These are phyloP conservation scores for Periglandula ipomoeae DNA, from an alignment of 2,329 filamentous ascomycete genomes.

Conservation along the genomic window DNA sequence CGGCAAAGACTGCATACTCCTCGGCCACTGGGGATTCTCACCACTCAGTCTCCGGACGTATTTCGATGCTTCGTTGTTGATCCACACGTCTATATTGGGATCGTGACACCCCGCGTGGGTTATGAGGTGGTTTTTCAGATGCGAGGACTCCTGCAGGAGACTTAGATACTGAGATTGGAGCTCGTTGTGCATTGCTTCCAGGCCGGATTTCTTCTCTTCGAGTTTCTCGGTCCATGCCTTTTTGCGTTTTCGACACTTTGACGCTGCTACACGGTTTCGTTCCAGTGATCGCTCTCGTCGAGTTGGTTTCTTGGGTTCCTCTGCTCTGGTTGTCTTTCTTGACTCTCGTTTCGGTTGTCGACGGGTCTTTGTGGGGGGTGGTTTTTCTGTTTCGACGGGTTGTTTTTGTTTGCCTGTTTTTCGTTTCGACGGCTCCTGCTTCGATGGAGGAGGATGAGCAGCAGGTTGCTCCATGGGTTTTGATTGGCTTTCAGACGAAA, in stretches of 20 bases:
- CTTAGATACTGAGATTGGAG: constrained; percentile 34
- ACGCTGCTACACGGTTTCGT: constrained; percentile 63
- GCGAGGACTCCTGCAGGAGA: constrained; percentile 34
- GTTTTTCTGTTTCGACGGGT: background rate
- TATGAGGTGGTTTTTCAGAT: constrained; percentile 43
- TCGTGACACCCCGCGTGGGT: constrained; percentile 43
- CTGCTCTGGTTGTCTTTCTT: background rate
- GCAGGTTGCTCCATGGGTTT: background rate
- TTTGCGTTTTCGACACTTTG: constrained; percentile 64
- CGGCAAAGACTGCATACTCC: background rate
- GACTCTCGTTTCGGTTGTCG: constrained; percentile 1
- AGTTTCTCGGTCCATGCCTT: constrained; percentile 44
- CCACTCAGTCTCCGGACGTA: constrained; percentile 26
- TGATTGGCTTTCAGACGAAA: background rate
- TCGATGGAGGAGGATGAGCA: too few species aligned
- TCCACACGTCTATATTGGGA: constrained; percentile 42
- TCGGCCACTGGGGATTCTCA: background rate
- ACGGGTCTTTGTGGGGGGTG: background rate
- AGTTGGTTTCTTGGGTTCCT: background rate
- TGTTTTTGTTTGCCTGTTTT: background rate
- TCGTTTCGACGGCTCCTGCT: background rate
- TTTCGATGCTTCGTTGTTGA: constrained; percentile 40
- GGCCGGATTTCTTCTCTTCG: constrained; percentile 32
- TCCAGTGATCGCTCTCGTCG: constrained; percentile 51
- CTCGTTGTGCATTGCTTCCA: constrained; percentile 34